Evolutionary conservation across 1,284 basidiomycete genomes (phyloP).

Genomic region (Cryptococcus jaspeensis): DNA sequence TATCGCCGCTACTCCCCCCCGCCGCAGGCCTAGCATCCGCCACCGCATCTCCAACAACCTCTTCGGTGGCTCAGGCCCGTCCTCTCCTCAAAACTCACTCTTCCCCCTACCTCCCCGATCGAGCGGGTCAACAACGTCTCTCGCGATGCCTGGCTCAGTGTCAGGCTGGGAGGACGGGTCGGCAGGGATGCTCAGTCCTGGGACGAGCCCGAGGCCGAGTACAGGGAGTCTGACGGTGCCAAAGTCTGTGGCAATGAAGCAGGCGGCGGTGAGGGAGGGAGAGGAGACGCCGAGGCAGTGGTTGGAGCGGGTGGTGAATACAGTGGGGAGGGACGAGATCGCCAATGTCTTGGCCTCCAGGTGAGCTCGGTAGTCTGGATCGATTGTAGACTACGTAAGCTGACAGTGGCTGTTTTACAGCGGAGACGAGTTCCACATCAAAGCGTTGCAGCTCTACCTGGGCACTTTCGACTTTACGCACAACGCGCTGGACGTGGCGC

Average conservation of each 20-base stretch:
- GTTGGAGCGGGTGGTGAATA: slow-evolving; percentile 61
- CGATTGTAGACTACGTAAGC: neutral
- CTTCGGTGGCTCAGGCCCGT: slow-evolving; percentile 29
- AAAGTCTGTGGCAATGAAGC: slow-evolving; percentile 14
- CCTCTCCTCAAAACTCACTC: slow-evolving; percentile 30
- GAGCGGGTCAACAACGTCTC: slow-evolving; percentile 32
- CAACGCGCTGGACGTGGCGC: slow-evolving; percentile 83
- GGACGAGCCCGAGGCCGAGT: slow-evolving; percentile 32
- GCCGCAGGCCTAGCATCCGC: slow-evolving; percentile 37
- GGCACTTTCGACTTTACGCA: slow-evolving; percentile 74
- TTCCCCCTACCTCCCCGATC: slow-evolving; percentile 43
- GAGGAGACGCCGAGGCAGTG: slow-evolving; percentile 71
- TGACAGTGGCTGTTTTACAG: slow-evolving; percentile 52
- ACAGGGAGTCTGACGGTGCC: slow-evolving; percentile 21
- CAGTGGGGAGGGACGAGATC: slow-evolving; percentile 72
- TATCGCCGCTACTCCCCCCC: slow-evolving; percentile 35
- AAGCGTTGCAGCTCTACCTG: slow-evolving; percentile 72
- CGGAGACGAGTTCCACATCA: slow-evolving; percentile 67
- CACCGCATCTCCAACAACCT: slow-evolving; percentile 38
- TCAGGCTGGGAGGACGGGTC: slow-evolving; percentile 18
- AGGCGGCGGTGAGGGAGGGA: slow-evolving; percentile 30
- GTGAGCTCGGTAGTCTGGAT: slow-evolving; percentile 52
- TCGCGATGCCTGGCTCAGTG: slow-evolving; percentile 4
- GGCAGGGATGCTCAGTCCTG: slow-evolving; percentile 16
- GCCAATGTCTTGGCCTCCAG: slow-evolving; percentile 75